phyloP scores from a whole-genome alignment of 805 yeast genomes.

The Ogataea neopini region DNA sequence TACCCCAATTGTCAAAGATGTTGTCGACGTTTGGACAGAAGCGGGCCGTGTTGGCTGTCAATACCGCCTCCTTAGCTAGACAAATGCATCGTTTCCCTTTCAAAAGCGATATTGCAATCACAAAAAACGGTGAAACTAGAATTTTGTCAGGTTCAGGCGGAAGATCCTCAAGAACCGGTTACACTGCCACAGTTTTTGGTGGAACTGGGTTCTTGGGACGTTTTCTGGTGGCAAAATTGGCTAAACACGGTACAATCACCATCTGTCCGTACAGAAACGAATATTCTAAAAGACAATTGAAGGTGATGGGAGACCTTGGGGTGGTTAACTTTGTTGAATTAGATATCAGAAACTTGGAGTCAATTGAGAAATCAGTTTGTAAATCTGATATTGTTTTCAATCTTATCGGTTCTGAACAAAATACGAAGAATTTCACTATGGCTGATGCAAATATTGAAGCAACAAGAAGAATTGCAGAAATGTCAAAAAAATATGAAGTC shows the following conservation, averaged over 20 bases:
- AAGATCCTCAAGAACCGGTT: slow-evolving; percentile 81
- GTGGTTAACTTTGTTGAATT: slow-evolving; percentile 83
- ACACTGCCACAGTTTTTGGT: slow-evolving; percentile 87
- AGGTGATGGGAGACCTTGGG: slow-evolving; percentile 84
- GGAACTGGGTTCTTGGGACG: slow-evolving; percentile 80
- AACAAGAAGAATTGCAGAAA: slow-evolving; percentile 73
- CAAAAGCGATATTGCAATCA: slow-evolving; percentile 65
- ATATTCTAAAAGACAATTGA: slow-evolving; percentile 71
- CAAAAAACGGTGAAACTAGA: slow-evolving; percentile 73
- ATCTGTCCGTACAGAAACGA: slow-evolving; percentile 84
- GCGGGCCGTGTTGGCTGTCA: background rate
- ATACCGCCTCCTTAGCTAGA: background rate
- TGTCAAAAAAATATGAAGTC: slow-evolving; percentile 67
- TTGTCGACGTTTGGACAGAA: slow-evolving; percentile 5
- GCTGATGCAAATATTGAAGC: slow-evolving; percentile 83
- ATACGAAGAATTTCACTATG: slow-evolving; percentile 79
- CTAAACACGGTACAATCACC: slow-evolving; percentile 77
- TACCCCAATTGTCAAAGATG: background rate
- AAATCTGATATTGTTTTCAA: slow-evolving; percentile 83
- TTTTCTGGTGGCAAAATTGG: slow-evolving; percentile 67
- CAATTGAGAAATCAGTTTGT: slow-evolving; percentile 74
- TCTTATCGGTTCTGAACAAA: slow-evolving; percentile 72
- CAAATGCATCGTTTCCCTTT: slow-evolving; percentile 36
- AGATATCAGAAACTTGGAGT: slow-evolving; percentile 74
- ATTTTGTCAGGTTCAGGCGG: slow-evolving; percentile 78